Percentiles rank a stretch among this genome's conserved stretches.
Evolutionary conservation across 495 filamentous ascomycete species (phyloP).

Genomic region (Filosporella fistucella): DNA sequence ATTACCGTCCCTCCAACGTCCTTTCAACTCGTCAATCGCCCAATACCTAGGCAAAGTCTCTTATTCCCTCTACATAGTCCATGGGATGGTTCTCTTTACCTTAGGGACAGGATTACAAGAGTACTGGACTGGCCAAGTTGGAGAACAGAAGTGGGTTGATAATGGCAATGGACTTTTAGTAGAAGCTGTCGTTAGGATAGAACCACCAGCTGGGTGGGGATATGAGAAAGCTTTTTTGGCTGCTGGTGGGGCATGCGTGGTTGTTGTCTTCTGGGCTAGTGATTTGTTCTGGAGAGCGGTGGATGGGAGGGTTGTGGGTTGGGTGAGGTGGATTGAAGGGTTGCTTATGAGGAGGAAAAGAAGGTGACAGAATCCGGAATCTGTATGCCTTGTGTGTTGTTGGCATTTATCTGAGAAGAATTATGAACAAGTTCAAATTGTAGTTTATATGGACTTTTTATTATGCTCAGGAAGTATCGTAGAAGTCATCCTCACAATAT

Average conservation of each 20-base stretch:
- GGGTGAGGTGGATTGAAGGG: slow-evolving; percentile 38
- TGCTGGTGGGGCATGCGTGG: slow-evolving; percentile 35
- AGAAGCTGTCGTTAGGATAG: slow-evolving; percentile 4
- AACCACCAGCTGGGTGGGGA: not conserved
- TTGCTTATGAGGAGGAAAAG: not conserved
- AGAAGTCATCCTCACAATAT: too few relatives aligned
- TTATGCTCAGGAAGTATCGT: too few relatives aligned
- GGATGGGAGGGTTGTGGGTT: slow-evolving; percentile 45
- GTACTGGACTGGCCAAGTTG: slow-evolving; percentile 6
- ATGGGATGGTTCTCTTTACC: slow-evolving; percentile 46
- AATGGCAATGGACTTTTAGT: slow-evolving; percentile 4
- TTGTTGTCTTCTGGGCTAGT: slow-evolving; percentile 41
- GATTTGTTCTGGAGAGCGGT: slow-evolving; percentile 53
- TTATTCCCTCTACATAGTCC: slow-evolving; percentile 52
- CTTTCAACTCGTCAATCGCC: slow-evolving; percentile 48
- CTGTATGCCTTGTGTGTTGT: too few relatives aligned
- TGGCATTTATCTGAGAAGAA: too few relatives aligned
- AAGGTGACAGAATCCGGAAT: too few relatives aligned
- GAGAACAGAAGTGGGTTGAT: slow-evolving; percentile 2
- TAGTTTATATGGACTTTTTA: too few relatives aligned
- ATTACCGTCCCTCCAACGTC: slow-evolving; percentile 34
- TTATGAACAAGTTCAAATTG: too few relatives aligned
- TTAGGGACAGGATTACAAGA: slow-evolving; percentile 29
- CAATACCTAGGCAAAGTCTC: slow-evolving; percentile 59
- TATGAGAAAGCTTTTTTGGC: slow-evolving; percentile 26